Percentiles rank a stretch among this genome's conserved stretches.
These are phyloP conservation scores for Boletus rubropictus DNA, from an alignment of 768 basidiomycete species.

Conservation along the genomic window DNA sequence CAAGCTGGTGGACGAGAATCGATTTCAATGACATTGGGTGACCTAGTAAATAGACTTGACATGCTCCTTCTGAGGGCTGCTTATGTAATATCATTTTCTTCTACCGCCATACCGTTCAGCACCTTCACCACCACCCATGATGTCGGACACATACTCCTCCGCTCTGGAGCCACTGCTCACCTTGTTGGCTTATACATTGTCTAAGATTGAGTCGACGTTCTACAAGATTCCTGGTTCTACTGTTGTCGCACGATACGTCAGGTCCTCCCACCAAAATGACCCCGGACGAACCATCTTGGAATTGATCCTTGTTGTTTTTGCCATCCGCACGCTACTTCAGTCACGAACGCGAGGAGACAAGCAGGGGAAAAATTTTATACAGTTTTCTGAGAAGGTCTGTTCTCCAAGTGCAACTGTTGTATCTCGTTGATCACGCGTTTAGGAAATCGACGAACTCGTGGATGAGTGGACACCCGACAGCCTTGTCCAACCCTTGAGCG, in stretches of 20 bases:
- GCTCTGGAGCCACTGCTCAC: constrained; percentile 52
- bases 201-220: constrained; percentile 59
- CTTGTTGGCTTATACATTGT: constrained; percentile 57
- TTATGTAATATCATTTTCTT: constrained; percentile 14
- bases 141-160: constrained; percentile 33
- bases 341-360: constrained; percentile 83
- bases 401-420: not conserved
- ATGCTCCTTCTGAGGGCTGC: too few relatives aligned
- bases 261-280: constrained; percentile 93
- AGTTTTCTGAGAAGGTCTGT: constrained; percentile 82
- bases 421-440: not conserved
- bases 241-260: constrained; percentile 85
- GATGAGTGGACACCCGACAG: constrained; percentile 92
- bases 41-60: too few relatives aligned
- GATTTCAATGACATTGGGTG: too few relatives aligned
- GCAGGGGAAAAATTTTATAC: constrained; percentile 81
- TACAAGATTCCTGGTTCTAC: constrained; percentile 75
- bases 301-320: constrained; percentile 80
- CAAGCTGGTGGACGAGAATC: too few relatives aligned
- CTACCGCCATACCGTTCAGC: not conserved
- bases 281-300: constrained; percentile 90
- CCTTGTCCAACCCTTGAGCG: constrained; percentile 56
- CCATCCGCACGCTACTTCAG: constrained; percentile 84
- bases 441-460: constrained; percentile 97
- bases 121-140: constrained; percentile 19